A percentile compares a stretch with the other conserved stretches of the same genome.
Conservation (phyloP, 768 basidiomycete species). For the Trichaptum fuscoviolaceum region DNA sequence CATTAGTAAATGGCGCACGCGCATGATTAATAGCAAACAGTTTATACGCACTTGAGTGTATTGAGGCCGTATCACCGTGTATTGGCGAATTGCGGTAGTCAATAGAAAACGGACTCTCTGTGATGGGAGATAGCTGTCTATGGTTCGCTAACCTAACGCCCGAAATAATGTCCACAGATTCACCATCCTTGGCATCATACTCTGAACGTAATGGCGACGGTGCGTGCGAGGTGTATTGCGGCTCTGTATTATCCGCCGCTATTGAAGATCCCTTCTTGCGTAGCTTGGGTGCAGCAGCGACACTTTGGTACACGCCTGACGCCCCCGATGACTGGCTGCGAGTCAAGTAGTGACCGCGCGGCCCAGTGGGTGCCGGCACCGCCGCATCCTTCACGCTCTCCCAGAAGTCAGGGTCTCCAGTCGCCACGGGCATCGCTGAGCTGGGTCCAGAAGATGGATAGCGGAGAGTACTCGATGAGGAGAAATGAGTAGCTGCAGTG, state of each 20-base stretch:
- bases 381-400: background rate
- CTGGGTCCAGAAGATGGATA: background rate
- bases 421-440: background rate
- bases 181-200: background rate
- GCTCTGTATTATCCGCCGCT: background rate
- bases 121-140: background rate
- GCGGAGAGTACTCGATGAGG: background rate
- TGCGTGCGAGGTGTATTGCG: background rate
- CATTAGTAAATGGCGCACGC: background rate
- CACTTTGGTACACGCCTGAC: background rate
- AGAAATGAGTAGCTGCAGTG: background rate
- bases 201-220: background rate
- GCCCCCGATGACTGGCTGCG: constrained; percentile 2
- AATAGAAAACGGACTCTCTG: background rate
- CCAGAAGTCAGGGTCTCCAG: background rate
- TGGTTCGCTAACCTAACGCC: background rate
- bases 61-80: background rate
- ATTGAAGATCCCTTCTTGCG: background rate
- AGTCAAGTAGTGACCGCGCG: constrained; percentile 1
- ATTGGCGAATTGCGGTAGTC: background rate
- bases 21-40: background rate
- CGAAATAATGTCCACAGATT: background rate
- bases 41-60: background rate
- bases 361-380: background rate
- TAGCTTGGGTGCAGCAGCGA: background rate